Base-by-base conservation (phyloP, 108 stramenopile genomes). In the Nitzschia palea region DNA sequence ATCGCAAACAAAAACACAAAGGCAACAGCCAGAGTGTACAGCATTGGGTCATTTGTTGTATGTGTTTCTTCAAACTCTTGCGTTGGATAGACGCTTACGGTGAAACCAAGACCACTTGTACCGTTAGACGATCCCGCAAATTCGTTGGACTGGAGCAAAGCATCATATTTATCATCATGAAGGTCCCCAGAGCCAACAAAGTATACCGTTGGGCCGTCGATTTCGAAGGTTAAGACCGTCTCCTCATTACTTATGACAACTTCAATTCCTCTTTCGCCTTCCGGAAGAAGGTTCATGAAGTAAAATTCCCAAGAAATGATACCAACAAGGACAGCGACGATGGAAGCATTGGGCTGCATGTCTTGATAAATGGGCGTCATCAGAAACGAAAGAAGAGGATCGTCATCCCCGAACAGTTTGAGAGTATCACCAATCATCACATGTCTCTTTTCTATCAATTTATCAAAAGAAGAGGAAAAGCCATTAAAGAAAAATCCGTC, bases 121-220 rank as follows among this genome's bases (percentile, higher is more conserved):
- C 6, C n/a, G 6, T 23, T 18, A 6, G 6, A 8, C 50, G 18
- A 22, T 8, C 12, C 6, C 6, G 27, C 28, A 33, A 33, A 32
- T 14, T 29, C 54, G 5, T 10, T 55, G 14, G 31, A 55, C 3
- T 25, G 2, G 1, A 29, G 45, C 18, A 30, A 50, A 28, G 15
- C 8, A 30, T 63, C 33, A 27, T 63, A 47, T 15, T 0, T 73
- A 22, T 31, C 18, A 35, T 86, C 80, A 48, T 84, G 82, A 25
- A 64, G 36, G 55, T 83, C 82, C 14, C 82, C 82, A 22, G 58
- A 55, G 1, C 86, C 86, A 37, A 86, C 22, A 17, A 76, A 70
- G 2, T 47, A 42, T 6, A 75, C 62, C 1, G 15, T 17, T 1
- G 44, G 59, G 22, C 59, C 62, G 23, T 55, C 56, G 35, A 83